Percentiles rank a stretch among this genome's conserved stretches.
phyloP scores from a whole-genome alignment of 164 flowering plant genomes.

The Aristolochia californica region DNA sequence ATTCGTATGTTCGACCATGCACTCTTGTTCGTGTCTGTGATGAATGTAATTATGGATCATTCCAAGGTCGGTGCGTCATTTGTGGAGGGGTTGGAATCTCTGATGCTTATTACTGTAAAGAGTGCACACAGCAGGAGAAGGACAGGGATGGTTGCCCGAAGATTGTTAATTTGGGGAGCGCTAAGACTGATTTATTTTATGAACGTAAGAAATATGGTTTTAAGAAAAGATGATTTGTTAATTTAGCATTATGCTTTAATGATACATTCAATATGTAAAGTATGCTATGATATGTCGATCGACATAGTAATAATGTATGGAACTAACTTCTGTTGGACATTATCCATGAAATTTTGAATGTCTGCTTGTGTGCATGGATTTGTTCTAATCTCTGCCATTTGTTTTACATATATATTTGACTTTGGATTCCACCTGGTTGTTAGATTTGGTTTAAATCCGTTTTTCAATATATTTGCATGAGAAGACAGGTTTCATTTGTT shows the following conservation, averaged over 20 bases:
- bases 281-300: no score
- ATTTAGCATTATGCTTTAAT: neutral
- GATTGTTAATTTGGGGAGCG: constrained; percentile 78
- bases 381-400: no score
- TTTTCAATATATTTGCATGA: no score
- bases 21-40: constrained; percentile 74
- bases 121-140: constrained; percentile 84
- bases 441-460: no score
- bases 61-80: constrained; percentile 69
- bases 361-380: no score
- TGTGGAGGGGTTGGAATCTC: constrained; percentile 91
- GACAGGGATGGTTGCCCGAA: constrained; percentile 81
- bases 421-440: no score
- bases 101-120: constrained; percentile 86
- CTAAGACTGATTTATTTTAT: constrained; percentile 79
- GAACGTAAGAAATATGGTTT: constrained; percentile 86
- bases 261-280: neutral
- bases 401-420: no score
- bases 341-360: no score
- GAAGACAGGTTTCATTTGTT: no score
- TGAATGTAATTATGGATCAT: constrained; percentile 87
- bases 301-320: no score
- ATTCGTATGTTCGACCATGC: constrained; percentile 62
- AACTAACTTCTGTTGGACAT: no score
- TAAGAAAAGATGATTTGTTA: constrained; percentile 51